Evolutionary conservation across 2,329 filamentous ascomycete genomes (phyloP).

Genomic region (Xylogone sp.): DNA sequence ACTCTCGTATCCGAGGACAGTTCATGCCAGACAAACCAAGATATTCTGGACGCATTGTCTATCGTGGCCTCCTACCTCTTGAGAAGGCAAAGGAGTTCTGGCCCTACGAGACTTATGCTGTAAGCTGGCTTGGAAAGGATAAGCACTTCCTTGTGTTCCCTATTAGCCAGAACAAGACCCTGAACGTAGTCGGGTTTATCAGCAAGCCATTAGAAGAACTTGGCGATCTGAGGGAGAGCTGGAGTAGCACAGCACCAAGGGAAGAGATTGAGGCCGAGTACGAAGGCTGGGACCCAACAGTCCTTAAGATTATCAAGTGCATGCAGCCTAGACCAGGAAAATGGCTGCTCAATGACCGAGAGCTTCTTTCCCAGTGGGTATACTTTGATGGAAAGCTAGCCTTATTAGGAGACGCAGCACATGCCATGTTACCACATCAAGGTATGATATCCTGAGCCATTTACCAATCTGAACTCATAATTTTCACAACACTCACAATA

Average conservation of each 20-base stretch:
- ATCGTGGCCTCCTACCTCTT: slow-evolving; percentile 17
- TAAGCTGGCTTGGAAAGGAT: slow-evolving; percentile 5
- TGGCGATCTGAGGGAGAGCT: slow-evolving; percentile 9
- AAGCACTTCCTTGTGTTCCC: slow-evolving; percentile 28
- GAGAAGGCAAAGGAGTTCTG: slow-evolving; percentile 13
- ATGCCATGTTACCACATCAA: slow-evolving; percentile 5
- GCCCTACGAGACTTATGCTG: slow-evolving; percentile 5
- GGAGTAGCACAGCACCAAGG: slow-evolving; percentile 4
- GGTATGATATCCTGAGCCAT: background rate
- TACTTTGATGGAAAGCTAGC: slow-evolving; percentile 5
- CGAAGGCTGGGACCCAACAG: background rate
- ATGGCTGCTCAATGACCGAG: slow-evolving; percentile 6
- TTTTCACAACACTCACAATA: slow-evolving; percentile 27
- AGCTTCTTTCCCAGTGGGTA: slow-evolving; percentile 1
- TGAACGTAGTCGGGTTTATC: slow-evolving; percentile 34
- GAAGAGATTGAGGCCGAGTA: slow-evolving; percentile 9
- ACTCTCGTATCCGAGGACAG: slow-evolving; percentile 23
- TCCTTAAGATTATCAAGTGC: background rate
- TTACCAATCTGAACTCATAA: too few relatives aligned
- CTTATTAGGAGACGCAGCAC: slow-evolving; percentile 17
- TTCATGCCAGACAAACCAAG: slow-evolving; percentile 13
- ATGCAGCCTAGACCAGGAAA: slow-evolving; percentile 6
- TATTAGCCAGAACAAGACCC: slow-evolving; percentile 28
- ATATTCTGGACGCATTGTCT: slow-evolving; percentile 19
- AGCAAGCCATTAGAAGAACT: slow-evolving; percentile 3